These are phyloP conservation scores for Solanum chacoense DNA, from an alignment of 305 asterid species.

Conservation along the genomic window DNA sequence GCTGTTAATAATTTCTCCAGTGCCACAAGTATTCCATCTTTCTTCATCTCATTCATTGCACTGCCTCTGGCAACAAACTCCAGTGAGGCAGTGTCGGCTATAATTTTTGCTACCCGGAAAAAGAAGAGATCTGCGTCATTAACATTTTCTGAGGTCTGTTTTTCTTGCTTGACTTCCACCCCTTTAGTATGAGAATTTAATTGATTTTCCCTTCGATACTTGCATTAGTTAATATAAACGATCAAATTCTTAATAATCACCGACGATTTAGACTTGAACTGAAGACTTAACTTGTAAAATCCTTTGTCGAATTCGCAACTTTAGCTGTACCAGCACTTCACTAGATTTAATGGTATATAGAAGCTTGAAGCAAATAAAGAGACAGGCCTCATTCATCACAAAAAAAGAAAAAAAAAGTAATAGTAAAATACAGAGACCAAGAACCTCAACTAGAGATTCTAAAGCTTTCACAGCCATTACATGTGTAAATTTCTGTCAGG, in stretches of 20 bases:
- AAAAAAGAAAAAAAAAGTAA: background rate
- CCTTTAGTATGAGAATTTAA: background rate
- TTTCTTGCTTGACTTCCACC: background rate
- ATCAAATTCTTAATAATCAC: background rate
- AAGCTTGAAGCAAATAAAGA: background rate
- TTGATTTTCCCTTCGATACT: background rate
- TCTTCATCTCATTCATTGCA: constrained; percentile 80
- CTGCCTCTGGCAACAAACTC: constrained; percentile 94
- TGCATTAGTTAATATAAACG: background rate
- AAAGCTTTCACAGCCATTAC: background rate
- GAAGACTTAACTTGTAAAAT: background rate
- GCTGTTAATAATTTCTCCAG: constrained; percentile 75
- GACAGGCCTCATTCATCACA: background rate
- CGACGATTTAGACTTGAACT: background rate
- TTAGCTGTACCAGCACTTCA: background rate
- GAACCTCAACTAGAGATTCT: background rate
- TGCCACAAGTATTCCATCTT: constrained; percentile 83
- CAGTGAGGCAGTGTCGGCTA: constrained; percentile 94
- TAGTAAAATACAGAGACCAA: background rate
- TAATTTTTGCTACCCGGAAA: constrained; percentile 74
- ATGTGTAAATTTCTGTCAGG: background rate
- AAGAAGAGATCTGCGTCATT: constrained; percentile 65
- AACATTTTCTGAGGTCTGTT: constrained; percentile 87
- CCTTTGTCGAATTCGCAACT: background rate
- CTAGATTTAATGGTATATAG: background rate